Conservation (phyloP, 208 protist species). For the Acanthamoeba triangularis region DNA sequence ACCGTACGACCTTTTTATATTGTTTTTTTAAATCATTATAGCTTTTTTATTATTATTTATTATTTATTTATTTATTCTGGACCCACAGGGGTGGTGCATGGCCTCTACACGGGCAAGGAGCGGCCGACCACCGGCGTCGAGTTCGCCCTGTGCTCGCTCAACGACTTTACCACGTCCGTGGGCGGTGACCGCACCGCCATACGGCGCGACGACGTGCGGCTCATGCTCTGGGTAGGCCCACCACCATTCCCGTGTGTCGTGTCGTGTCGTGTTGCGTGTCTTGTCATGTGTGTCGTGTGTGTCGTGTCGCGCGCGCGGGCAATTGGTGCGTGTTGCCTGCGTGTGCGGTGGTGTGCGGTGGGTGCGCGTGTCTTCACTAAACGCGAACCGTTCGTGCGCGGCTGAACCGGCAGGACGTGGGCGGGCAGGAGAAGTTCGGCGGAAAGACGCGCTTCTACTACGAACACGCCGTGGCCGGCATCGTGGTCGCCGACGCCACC, state of each 20-base stretch:
- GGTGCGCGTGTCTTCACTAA: neutral
- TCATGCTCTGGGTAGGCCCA: slow-evolving; percentile 46
- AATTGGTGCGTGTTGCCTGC: neutral
- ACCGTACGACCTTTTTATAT: neutral
- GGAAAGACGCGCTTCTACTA: slow-evolving; percentile 66
- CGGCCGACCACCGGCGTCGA: neutral
- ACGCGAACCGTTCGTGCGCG: neutral
- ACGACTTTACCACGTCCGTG: slow-evolving; percentile 9
- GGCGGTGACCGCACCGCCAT: slow-evolving; percentile 19
- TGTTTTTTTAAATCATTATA: neutral
- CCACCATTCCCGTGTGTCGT: neutral
- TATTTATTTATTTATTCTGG: neutral
- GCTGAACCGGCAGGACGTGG: neutral
- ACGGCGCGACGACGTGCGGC: slow-evolving; percentile 19
- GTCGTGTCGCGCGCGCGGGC: neutral
- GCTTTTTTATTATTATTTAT: neutral
- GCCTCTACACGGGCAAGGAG: slow-evolving; percentile 23
- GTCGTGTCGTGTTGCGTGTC: too few species aligned
- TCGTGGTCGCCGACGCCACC: slow-evolving; percentile 38
- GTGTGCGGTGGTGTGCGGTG: neutral
- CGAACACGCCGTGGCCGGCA: slow-evolving; percentile 33
- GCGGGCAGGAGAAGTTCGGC: slow-evolving; percentile 44
- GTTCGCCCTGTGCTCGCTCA: slow-evolving; percentile 23
- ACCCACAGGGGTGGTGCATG: neutral
- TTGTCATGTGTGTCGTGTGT: neutral